Conservation (phyloP, 306 rosid genomes). For the Glycine latifolia region DNA sequence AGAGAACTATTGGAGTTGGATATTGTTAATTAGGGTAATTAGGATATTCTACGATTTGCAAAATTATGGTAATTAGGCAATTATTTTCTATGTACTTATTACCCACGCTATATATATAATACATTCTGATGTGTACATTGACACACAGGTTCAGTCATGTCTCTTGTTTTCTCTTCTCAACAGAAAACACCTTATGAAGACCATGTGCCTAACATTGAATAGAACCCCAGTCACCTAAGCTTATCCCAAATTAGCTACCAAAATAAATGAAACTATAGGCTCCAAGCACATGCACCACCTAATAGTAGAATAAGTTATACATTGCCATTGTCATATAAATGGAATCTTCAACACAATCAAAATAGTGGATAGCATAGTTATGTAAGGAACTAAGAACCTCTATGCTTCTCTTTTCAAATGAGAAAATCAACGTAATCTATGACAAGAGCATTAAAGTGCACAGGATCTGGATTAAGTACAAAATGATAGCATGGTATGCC, state of each 20-base stretch:
- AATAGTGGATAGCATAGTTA: background rate
- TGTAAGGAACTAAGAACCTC: background rate
- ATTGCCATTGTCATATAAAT: background rate
- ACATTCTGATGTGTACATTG: background rate
- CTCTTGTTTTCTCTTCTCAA: background rate
- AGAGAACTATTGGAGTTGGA: background rate
- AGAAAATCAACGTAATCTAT: background rate
- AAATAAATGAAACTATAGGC: background rate
- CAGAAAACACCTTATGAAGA: background rate
- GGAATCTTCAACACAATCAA: background rate
- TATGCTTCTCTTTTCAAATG: background rate
- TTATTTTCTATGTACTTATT: background rate
- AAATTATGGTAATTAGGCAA: background rate
- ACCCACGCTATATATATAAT: background rate
- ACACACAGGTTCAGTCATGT: background rate
- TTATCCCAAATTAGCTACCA: background rate
- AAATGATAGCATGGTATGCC: background rate
- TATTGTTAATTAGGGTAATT: background rate
- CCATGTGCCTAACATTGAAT: background rate
- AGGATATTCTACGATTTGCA: background rate
- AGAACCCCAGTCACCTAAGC: background rate
- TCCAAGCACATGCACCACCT: slow-evolving; percentile 6
- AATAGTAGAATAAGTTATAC: slow-evolving; percentile 7
- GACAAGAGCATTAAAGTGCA: background rate
- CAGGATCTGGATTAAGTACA: background rate